These are phyloP conservation scores for Neofusicoccum umdonicola DNA, from an alignment of 2,329 filamentous ascomycete genomes.

Conservation along the genomic window DNA sequence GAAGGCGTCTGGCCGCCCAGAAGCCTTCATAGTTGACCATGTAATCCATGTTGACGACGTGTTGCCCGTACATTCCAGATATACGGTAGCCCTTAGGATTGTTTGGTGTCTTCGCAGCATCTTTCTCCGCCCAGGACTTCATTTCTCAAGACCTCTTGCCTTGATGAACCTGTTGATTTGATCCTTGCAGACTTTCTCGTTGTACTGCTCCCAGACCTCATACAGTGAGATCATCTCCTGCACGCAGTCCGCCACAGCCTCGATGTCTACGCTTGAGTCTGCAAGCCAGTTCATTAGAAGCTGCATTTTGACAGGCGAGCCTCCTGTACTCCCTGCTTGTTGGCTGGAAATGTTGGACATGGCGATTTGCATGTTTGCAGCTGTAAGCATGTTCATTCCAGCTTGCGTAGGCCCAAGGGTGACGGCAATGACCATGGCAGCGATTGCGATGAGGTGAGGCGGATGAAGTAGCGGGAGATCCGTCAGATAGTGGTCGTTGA, in stretches of 20 bases:
- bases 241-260: constrained; percentile 81
- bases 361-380: constrained; percentile 36
- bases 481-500: constrained; percentile 91
- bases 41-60: too few relatives aligned
- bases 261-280: constrained; percentile 80
- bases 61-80: too few relatives aligned
- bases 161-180: constrained; percentile 62
- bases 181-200: constrained; percentile 64
- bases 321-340: constrained; percentile 21
- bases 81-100: too few relatives aligned
- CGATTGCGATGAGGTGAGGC: constrained; percentile 85
- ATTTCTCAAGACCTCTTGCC: constrained; percentile 57
- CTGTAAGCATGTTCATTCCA: constrained; percentile 45
- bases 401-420: constrained; percentile 68
- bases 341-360: constrained; percentile 37
- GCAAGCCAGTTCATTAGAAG: constrained; percentile 79
- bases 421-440: constrained; percentile 79
- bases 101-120: too few relatives aligned
- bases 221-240: constrained; percentile 92
- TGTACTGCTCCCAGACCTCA: constrained; percentile 68
- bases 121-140: background rate
- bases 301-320: constrained; percentile 55
- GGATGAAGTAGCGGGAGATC: constrained; percentile 83
- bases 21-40: too few relatives aligned
- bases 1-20: too few relatives aligned